phyloP scores from a whole-genome alignment of 73 alveolate genomes.

The Paramecium biaurelia region DNA sequence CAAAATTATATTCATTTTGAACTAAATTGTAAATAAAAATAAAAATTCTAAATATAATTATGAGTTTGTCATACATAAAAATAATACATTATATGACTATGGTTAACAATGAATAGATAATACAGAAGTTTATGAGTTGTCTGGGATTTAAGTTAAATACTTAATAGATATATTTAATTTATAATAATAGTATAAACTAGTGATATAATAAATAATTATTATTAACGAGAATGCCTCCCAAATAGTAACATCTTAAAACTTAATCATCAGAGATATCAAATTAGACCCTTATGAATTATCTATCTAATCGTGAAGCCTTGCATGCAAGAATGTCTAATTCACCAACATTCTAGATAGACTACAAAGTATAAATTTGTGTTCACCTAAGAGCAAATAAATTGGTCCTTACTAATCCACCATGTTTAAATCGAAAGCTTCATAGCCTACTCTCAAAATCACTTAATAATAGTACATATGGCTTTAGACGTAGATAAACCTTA shows the following conservation, averaged over 20 bases:
- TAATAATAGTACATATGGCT: neutral
- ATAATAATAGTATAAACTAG: neutral
- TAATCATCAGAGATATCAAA: constrained; percentile 9
- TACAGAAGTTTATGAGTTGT: neutral
- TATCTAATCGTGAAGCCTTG: neutral
- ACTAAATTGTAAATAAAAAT: too few relatives aligned
- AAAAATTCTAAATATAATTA: neutral
- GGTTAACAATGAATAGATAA: neutral
- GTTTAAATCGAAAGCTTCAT: neutral
- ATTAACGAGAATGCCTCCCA: constrained; percentile 28
- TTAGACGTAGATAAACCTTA: neutral
- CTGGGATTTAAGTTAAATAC: neutral
- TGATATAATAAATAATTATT: neutral
- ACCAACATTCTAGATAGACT: constrained; percentile 1
- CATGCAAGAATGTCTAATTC: neutral
- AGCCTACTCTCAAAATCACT: neutral
- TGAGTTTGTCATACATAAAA: neutral
- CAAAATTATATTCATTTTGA: neutral
- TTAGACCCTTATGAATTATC: constrained; percentile 27
- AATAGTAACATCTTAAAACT: constrained; percentile 32
- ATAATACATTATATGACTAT: neutral
- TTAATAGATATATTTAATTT: neutral
- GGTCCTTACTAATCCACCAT: neutral
- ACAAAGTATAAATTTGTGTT: neutral
- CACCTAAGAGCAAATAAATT: neutral